These are phyloP conservation scores for Tillandsia leiboldiana DNA, from an alignment of 176 grass and related monocot species.

Conservation along the genomic window DNA sequence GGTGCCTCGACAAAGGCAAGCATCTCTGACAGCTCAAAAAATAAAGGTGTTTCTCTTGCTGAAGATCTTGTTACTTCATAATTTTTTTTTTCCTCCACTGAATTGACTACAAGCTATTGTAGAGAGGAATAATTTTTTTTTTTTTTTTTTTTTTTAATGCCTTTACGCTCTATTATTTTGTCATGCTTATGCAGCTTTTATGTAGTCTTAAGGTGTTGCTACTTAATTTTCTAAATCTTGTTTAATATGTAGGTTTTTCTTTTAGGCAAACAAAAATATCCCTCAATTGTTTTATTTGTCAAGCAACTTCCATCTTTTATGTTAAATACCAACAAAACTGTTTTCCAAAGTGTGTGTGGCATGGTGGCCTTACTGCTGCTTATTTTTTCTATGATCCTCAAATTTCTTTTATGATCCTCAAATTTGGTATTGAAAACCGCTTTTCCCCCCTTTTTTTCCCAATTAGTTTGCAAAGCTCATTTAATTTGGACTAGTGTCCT, in stretches of 20 bases:
- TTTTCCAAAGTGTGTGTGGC: neutral
- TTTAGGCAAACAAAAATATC: neutral
- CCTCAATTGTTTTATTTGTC: neutral
- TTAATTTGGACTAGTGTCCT: neutral
- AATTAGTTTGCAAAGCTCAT: neutral
- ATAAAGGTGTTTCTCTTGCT: conserved; percentile 33
- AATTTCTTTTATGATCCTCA: too few relatives aligned
- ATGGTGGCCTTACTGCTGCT: neutral
- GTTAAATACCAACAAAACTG: neutral
- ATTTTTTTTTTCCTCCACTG: neutral
- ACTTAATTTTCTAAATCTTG: neutral
- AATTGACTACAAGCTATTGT: neutral
- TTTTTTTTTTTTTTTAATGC: neutral
- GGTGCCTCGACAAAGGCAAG: conserved; percentile 44
- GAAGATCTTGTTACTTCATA: neutral
- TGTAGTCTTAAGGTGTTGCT: too few relatives aligned
- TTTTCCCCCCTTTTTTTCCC: neutral
- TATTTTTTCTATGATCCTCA: neutral
- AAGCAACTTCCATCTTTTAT: neutral
- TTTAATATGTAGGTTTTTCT: neutral
- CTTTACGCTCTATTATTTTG: neutral
- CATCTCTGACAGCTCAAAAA: conserved; percentile 21
- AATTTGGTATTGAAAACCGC: too few relatives aligned
- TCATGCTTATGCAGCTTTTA: neutral
- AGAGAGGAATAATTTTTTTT: neutral